A percentile compares a stretch with the other conserved stretches of the same genome.
Conservation (phyloP, 371 early-diverging fungal species). For the Apophysomyces variabilis region DNA sequence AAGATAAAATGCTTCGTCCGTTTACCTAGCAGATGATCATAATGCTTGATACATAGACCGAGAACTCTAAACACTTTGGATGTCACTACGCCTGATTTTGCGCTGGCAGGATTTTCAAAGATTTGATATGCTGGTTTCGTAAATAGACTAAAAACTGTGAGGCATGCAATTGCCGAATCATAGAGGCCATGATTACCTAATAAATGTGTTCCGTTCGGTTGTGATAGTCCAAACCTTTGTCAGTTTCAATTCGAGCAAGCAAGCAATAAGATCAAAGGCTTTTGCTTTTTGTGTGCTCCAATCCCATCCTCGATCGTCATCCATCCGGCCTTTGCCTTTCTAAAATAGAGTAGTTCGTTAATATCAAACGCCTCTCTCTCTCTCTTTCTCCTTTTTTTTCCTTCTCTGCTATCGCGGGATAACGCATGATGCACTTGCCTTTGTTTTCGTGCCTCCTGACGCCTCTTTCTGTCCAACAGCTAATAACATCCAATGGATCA, state of each 20-base stretch:
- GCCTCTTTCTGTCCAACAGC: constrained; percentile 63
- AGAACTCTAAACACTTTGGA: constrained; percentile 63
- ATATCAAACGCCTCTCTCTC: no score
- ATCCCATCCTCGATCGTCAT: constrained; percentile 51
- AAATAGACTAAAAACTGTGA: constrained; percentile 63
- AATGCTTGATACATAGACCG: constrained; percentile 69
- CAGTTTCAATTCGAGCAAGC: constrained; percentile 69
- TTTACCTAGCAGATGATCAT: constrained; percentile 76
- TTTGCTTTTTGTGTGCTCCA: constrained; percentile 63
- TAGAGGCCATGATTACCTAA: constrained; percentile 50
- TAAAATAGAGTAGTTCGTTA: neutral
- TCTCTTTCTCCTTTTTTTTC: no score
- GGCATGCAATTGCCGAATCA: neutral
- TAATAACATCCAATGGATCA: constrained; percentile 73
- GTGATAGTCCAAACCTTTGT: constrained; percentile 80
- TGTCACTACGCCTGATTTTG: constrained; percentile 65
- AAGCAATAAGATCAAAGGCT: constrained; percentile 58
- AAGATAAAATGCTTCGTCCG: constrained; percentile 11
- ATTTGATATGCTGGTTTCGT: constrained; percentile 84
- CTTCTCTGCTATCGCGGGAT: no score
- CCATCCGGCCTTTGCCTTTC: constrained; percentile 35
- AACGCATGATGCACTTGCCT: constrained; percentile 17
- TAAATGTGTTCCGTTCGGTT: constrained; percentile 76
- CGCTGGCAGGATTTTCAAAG: constrained; percentile 76
- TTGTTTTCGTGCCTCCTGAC: constrained; percentile 41